Evolutionary conservation across 106 monocot species (phyloP).

Genomic region (Dactylorhiza incarnata): DNA sequence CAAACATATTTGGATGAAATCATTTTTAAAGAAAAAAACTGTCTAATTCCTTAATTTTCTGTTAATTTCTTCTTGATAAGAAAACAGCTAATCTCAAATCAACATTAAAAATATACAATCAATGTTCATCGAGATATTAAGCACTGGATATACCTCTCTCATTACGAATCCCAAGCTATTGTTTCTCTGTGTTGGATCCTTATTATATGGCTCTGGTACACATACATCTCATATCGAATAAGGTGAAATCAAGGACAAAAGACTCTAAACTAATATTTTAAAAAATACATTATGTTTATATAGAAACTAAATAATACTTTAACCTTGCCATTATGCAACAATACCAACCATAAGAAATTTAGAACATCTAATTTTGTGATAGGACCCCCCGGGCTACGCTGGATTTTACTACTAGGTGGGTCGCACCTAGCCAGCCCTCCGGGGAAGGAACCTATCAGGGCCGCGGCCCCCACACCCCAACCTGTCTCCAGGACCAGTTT

Average conservation of each 20-base stretch:
- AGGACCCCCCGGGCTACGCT: too few species aligned
- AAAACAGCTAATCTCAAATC: neutral
- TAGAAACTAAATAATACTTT: neutral
- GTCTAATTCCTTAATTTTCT: neutral
- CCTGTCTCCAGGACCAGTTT: too few species aligned
- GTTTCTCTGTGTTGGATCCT: neutral
- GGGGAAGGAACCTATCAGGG: too few species aligned
- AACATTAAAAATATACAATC: neutral
- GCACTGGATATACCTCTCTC: neutral
- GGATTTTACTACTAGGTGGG: too few species aligned
- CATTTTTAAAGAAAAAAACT: too few species aligned
- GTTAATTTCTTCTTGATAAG: neutral
- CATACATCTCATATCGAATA: too few species aligned
- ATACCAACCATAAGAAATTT: neutral
- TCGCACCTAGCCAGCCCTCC: too few species aligned
- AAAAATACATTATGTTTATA: neutral
- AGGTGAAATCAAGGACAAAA: neutral
- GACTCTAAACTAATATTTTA: neutral
- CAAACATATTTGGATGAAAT: too few species aligned
- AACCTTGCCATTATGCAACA: neutral
- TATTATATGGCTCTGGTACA: too few species aligned
- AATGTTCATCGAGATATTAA: neutral
- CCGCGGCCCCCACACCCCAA: too few species aligned
- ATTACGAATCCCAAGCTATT: neutral
- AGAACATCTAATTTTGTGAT: neutral